These are phyloP conservation scores for Eremomyces bilateralis DNA, from an alignment of 495 filamentous ascomycete genomes.

Conservation along the genomic window DNA sequence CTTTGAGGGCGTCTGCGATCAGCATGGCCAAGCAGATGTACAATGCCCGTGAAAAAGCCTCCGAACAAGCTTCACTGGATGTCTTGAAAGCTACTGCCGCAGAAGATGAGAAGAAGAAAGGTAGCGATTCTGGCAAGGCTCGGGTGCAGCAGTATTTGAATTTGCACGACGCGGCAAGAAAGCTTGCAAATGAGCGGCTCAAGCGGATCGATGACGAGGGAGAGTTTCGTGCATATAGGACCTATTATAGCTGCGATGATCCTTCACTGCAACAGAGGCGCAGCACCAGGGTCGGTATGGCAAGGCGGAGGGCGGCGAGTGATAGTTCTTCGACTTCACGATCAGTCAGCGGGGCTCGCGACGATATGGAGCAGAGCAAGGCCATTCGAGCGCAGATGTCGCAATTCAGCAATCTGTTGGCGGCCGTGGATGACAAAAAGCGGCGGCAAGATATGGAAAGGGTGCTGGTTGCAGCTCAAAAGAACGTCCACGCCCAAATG, in stretches of 20 bases:
- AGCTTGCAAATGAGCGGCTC: slow-evolving; percentile 61
- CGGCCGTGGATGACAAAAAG: slow-evolving; percentile 53
- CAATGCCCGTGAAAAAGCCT: slow-evolving; percentile 34
- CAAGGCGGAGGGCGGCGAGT: slow-evolving; percentile 43
- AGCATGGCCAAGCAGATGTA: slow-evolving; percentile 83
- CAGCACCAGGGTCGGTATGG: slow-evolving; percentile 14
- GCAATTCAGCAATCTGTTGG: slow-evolving; percentile 41
- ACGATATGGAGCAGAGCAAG: slow-evolving; percentile 45
- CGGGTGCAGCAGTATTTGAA: slow-evolving; percentile 29
- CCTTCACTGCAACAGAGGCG: too few relatives aligned
- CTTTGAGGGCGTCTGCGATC: slow-evolving; percentile 57
- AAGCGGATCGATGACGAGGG: slow-evolving; percentile 54
- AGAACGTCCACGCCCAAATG: slow-evolving; percentile 60
- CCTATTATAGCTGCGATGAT: slow-evolving; percentile 15
- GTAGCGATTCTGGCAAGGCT: slow-evolving; percentile 16
- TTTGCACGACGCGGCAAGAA: slow-evolving; percentile 68
- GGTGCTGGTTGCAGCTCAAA: slow-evolving; percentile 58
- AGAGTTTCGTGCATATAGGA: slow-evolving; percentile 53
- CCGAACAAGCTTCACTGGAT: slow-evolving; percentile 16
- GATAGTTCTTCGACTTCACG: slow-evolving; percentile 15
- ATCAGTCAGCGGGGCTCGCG: slow-evolving; percentile 13
- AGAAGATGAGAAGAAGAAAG: slow-evolving; percentile 16
- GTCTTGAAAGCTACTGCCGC: slow-evolving; percentile 22
- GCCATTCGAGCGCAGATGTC: slow-evolving; percentile 67
- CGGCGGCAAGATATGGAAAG: slow-evolving; percentile 47